Conservation (phyloP, 208 protist species). For the Angomonas desouzai region DNA sequence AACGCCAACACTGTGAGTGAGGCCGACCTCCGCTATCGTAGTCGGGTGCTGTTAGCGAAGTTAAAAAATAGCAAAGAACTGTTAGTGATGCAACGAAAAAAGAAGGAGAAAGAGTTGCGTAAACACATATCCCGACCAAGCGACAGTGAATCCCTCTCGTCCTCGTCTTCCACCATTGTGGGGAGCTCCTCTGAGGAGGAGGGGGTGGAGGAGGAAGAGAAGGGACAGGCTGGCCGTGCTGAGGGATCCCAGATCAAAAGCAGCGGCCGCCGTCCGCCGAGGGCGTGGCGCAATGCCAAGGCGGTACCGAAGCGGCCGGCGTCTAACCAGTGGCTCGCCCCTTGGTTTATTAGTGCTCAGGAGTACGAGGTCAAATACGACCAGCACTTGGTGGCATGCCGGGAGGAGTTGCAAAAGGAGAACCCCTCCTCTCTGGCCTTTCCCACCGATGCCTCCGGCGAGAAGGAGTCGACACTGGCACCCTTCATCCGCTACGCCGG, state of each 20-base stretch:
- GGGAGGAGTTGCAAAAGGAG: neutral
- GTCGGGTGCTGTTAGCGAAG: constrained; percentile 17
- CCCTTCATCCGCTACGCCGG: constrained; percentile 66
- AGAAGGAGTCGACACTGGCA: constrained; percentile 22
- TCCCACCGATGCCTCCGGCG: neutral
- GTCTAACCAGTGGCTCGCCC: neutral
- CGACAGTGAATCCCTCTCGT: neutral
- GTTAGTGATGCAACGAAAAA: neutral
- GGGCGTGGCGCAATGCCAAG: neutral
- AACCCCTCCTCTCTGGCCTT: neutral
- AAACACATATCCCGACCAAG: neutral
- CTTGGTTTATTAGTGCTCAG: constrained; percentile 4
- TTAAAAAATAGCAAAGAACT: constrained; percentile 8
- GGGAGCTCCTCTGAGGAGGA: neutral
- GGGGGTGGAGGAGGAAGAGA: neutral
- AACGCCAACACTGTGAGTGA: constrained; percentile 46
- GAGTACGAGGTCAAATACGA: neutral
- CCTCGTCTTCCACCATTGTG: neutral
- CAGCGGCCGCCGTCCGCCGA: neutral
- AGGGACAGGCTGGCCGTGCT: neutral
- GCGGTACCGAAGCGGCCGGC: neutral
- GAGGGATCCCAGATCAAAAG: neutral
- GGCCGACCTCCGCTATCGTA: constrained; percentile 31
- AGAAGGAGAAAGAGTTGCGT: constrained; percentile 1
- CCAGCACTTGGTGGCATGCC: neutral